phyloP scores from a whole-genome alignment of 2,329 filamentous ascomycete genomes.

The Thielaviopsis euricoi region DNA sequence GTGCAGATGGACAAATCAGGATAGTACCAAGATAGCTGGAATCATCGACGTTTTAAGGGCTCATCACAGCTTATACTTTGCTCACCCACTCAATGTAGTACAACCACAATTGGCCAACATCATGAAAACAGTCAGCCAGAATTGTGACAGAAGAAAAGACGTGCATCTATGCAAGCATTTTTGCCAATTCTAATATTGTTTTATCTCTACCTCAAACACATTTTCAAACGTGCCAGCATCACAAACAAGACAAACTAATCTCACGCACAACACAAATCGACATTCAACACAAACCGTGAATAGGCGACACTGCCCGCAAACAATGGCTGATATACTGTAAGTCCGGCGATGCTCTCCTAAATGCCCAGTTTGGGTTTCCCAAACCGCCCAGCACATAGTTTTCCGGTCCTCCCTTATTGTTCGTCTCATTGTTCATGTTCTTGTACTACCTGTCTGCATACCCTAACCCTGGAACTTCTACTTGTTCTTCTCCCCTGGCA shows the following conservation, averaged over 20 bases:
- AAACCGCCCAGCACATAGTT: neutral
- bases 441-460: neutral
- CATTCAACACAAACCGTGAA: no score
- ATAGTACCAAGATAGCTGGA: no score
- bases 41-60: no score
- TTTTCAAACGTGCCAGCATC: neutral
- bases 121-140: no score
- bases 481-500: conserved; percentile 23
- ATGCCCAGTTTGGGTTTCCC: neutral
- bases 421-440: no score
- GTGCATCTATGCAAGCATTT: neutral
- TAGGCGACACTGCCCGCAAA: neutral
- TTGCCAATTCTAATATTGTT: neutral
- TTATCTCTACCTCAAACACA: neutral
- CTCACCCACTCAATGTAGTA: no score
- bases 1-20: no score
- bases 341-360: neutral
- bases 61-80: no score
- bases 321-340: neutral
- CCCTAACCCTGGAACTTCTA: conserved; percentile 11
- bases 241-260: neutral
- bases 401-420: neutral
- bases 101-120: no score
- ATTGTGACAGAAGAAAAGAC: neutral
- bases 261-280: no score